Evolutionary conservation across 2,329 filamentous ascomycete species (phyloP), one percentile per base, ranked within the genome.

Genomic region (Arthroderma sp.): DNA sequence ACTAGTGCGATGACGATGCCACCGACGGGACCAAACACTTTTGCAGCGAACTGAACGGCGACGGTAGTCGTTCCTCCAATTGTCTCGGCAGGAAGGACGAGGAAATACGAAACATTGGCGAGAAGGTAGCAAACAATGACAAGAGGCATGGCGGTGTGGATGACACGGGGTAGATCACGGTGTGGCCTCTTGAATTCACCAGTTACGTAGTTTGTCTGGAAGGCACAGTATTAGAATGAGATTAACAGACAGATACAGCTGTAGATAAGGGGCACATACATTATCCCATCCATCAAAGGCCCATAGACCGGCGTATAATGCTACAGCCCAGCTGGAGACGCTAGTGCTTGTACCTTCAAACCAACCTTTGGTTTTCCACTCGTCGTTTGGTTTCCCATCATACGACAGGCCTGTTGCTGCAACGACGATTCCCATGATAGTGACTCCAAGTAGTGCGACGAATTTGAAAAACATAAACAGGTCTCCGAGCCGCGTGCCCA

Each of bases 251-350:
- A 32, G 4, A n/a, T 44, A 29, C 5, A 27, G 30, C 36, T 9
- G 9, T n/a, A 6, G 28, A 5, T 31, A 29, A 29, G 11, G 15
- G 29, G 30, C 40, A 71, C 82, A 68, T 68, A 91, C 86, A 63
- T 98, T 98, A 61, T 98, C 91, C 91, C 91, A 98, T 29, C 91
- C 91, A 60, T 98, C 91, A 65, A 91, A 98, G 1, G 91, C 91
- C 91, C 91, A 98, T 4, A 98, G 73, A 6, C 91, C 91, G 10
- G 87, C 89, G 61, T 98, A 98, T 39, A 98, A 67, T 0, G 91
- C 91, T 39, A 98, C 83, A 3, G 91, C 91, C 84, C 88, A 96
- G 53, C 80, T 81, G 39, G 83, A 93, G 42, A 83, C 73, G 59
- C 88, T 83, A 9, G 72, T 77, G 51, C 77, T 86, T 4, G 89